phyloP scores from a whole-genome alignment of 169 alveolate genomes.

The Plasmodium coatneyi region DNA sequence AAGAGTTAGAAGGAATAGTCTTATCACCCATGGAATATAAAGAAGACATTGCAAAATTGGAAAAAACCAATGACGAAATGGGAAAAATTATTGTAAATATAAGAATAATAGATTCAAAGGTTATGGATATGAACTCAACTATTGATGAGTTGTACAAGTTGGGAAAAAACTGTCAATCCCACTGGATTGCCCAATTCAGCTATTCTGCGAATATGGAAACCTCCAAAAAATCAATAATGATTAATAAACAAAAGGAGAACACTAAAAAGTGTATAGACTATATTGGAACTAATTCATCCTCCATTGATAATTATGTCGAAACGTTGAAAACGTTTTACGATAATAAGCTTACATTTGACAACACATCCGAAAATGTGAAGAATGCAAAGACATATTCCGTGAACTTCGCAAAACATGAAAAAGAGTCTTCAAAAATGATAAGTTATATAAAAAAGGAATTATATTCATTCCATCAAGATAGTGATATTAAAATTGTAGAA shows the following conservation, averaged over 20 bases:
- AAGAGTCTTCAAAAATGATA: not conserved
- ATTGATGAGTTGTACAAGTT: constrained; percentile 2
- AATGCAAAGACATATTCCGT: not conserved
- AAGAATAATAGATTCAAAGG: not conserved
- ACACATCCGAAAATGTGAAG: not conserved
- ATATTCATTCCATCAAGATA: not conserved
- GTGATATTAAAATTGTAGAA: not conserved
- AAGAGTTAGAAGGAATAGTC: not conserved
- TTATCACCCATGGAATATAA: not conserved
- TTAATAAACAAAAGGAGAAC: constrained; percentile 13
- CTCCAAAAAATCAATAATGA: not conserved
- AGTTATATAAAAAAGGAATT: not conserved
- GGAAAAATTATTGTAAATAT: not conserved
- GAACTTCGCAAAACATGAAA: not conserved
- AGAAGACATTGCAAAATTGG: not conserved
- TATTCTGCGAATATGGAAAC: not conserved
- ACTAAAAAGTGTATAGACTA: not conserved
- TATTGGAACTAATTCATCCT: not conserved
- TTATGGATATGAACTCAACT: not conserved
- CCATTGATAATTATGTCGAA: not conserved
- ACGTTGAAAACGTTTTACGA: not conserved
- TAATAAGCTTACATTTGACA: not conserved
- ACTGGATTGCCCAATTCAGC: not conserved
- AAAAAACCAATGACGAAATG: not conserved
- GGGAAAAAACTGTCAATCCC: constrained; percentile 15